Base-by-base conservation (phyloP, 345 rosid genomes). In the Eucalyptus lansdowneana region DNA sequence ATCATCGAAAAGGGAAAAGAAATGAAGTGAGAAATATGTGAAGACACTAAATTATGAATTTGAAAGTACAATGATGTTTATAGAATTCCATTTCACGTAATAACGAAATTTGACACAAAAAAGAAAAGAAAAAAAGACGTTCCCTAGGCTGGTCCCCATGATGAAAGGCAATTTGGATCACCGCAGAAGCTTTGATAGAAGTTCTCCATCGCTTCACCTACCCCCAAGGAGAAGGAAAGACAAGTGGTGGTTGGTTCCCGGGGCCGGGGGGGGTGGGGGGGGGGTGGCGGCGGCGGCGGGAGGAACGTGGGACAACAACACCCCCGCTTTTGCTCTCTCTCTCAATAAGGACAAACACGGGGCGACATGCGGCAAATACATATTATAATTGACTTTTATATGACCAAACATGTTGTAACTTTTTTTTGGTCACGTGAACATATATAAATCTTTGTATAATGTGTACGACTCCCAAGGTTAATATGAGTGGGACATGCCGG, bases 121-220 rank as follows among this genome's bases (percentile, higher is more conserved):
- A 58, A 25, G 3, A 24, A 58, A 10, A 25, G 4, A 3, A 60
- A 11, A 25, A 27, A 27, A n/a, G 16, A n/a, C 17, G 40, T 65
- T 7, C 37, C 3, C 19, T 65, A 13, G 34, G 37, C 76, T 65
- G 31, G 76, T 65, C 37, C 76, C 31, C 76, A n/a, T n/a, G 10
- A n/a, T n/a, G 19, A 65, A 65, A 60, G 37, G 76, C 76, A 14
- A n/a, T 7, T 65, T 65, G 21, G 6, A 65, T 14, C 34, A 7
- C 17, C 15, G 37, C 37, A 65, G 34, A 65, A 15, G 76, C 76
- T 29, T 29, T 7, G 37, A 65, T 29, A n/a, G 76, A 65, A 65
- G 76, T 45, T 45, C 60, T 45, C 58, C 49, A 56, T 88, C 60
- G 45, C 90, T 88, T 92, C 89, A 91, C 93, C 93, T 19, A 90